Conservation (phyloP, 495 filamentous ascomycete species). For the Evansstolkia leycettana region DNA sequence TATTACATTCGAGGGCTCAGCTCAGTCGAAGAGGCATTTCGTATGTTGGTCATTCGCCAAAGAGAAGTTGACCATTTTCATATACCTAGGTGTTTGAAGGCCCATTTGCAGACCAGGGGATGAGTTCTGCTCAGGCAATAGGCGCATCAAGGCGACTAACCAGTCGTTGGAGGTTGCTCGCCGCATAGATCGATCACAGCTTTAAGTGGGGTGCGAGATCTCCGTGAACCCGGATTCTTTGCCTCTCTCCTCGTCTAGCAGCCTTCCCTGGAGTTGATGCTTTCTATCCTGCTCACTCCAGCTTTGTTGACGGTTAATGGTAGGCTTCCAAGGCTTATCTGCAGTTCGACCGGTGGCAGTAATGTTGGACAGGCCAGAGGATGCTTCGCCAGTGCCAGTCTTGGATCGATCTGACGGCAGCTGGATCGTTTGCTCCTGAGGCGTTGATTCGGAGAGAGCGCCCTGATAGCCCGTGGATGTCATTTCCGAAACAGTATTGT, state of each 20-base stretch:
- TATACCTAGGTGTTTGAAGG: too few species aligned
- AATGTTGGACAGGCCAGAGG: constrained; percentile 7
- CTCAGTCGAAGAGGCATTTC: too few species aligned
- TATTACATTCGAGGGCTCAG: too few species aligned
- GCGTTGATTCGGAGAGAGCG: constrained; percentile 4
- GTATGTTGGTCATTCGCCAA: too few species aligned
- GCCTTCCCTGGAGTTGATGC: constrained; percentile 18
- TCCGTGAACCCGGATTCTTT: constrained; percentile 22
- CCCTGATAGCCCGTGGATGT: constrained; percentile 2
- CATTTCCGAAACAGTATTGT: background rate
- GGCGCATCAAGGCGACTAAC: too few species aligned
- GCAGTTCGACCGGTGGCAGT: constrained; percentile 3
- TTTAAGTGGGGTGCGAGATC: background rate
- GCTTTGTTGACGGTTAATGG: constrained; percentile 16
- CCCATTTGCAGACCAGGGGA: too few species aligned
- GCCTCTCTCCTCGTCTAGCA: constrained; percentile 15
- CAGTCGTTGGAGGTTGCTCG: too few species aligned
- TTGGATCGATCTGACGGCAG: background rate
- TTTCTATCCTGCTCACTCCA: constrained; percentile 26
- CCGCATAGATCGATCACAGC: too few species aligned
- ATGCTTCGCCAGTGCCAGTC: background rate
- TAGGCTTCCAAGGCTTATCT: constrained; percentile 16
- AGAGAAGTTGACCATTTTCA: too few species aligned
- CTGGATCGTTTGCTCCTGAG: constrained; percentile 1
- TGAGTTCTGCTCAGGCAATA: too few species aligned